Conservation (phyloP, 1,284 basidiomycete genomes). For the Leccinum pachyderme region DNA sequence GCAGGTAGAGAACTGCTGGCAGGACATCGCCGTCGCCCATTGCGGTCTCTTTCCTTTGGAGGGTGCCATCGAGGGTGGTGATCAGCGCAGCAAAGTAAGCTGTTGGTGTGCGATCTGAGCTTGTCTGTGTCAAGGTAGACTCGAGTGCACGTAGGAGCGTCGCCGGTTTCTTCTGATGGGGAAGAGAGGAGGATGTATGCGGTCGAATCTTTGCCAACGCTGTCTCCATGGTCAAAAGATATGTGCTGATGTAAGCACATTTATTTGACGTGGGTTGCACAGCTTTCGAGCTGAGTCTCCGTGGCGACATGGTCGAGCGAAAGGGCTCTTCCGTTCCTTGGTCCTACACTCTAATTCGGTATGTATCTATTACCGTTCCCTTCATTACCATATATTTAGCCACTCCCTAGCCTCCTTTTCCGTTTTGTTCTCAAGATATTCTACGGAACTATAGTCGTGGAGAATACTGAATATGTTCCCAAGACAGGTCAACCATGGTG, state of each 20-base stretch:
- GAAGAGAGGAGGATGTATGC: constrained; percentile 77
- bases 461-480: constrained; percentile 71
- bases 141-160: constrained; percentile 89
- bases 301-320: constrained; percentile 31
- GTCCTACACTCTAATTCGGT: constrained; percentile 70
- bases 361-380: constrained; percentile 5
- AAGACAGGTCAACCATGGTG: constrained; percentile 72
- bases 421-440: constrained; percentile 83
- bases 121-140: constrained; percentile 80
- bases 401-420: constrained; percentile 54
- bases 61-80: constrained; percentile 73
- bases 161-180: constrained; percentile 91
- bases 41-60: constrained; percentile 60
- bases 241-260: not conserved
- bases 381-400: constrained; percentile 3
- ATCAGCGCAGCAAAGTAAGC: constrained; percentile 89
- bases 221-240: constrained; percentile 46
- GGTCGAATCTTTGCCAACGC: constrained; percentile 86
- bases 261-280: not conserved
- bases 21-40: constrained; percentile 80
- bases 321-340: constrained; percentile 56
- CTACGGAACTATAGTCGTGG: constrained; percentile 85
- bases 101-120: constrained; percentile 67
- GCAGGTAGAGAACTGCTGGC: constrained; percentile 87
- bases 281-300: not conserved